Evolutionary conservation across 805 yeast species (phyloP).

Genomic region (Saturnispora ahearnii): DNA sequence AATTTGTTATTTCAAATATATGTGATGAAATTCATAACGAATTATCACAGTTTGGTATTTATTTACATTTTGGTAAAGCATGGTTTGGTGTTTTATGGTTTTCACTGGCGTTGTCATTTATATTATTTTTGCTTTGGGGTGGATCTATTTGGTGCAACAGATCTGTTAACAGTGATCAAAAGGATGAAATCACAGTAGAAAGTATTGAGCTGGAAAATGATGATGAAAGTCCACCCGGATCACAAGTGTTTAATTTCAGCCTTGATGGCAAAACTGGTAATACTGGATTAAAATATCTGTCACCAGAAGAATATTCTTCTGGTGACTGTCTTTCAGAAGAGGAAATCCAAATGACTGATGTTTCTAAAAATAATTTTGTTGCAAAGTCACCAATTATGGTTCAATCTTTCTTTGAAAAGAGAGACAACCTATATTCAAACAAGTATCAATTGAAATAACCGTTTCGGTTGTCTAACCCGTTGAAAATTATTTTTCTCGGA

Average conservation of each 20-base stretch:
- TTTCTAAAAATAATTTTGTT: not conserved
- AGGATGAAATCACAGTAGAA: not conserved
- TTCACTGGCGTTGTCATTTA: constrained; percentile 30
- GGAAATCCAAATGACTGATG: not conserved
- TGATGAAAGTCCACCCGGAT: constrained; percentile 4
- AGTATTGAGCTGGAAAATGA: constrained; percentile 1
- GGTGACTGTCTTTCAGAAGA: not conserved
- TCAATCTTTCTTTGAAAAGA: not conserved
- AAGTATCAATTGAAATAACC: too few species aligned
- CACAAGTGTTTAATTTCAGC: not conserved
- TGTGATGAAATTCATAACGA: constrained; percentile 24
- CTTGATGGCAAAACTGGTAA: not conserved
- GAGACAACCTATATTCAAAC: too few species aligned
- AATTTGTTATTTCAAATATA: constrained; percentile 21
- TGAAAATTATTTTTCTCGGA: too few species aligned
- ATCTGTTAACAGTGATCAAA: constrained; percentile 20
- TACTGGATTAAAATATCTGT: not conserved
- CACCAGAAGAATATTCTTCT: not conserved
- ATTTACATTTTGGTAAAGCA: constrained; percentile 31
- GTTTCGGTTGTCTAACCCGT: too few species aligned
- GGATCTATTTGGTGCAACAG: constrained; percentile 49
- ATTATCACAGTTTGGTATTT: constrained; percentile 40
- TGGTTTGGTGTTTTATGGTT: constrained; percentile 32
- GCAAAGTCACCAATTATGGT: constrained; percentile 5
- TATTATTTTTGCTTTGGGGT: constrained; percentile 26